Percentiles rank a stretch among this genome's conserved stretches.
These are phyloP conservation scores for Lachancea fermentati DNA, from an alignment of 805 yeast species.

Conservation along the genomic window DNA sequence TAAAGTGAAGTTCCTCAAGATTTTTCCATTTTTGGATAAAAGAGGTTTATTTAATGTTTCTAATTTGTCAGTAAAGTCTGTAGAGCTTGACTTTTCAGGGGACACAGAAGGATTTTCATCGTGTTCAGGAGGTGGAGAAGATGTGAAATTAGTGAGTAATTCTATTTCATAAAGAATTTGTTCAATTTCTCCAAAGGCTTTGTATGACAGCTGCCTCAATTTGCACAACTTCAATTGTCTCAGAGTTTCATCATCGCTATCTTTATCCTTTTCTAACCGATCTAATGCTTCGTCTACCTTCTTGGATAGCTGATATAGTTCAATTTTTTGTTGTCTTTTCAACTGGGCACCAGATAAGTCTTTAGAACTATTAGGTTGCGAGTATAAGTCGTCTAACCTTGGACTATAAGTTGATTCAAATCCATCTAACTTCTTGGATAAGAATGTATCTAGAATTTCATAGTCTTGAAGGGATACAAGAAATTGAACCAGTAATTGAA, in stretches of 20 bases:
- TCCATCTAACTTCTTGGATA: conserved; percentile 36
- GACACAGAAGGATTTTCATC: conserved; percentile 8
- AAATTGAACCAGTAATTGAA: conserved; percentile 41
- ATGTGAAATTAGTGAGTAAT: conserved; percentile 43
- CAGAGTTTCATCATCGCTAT: conserved; percentile 57
- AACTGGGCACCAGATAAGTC: conserved; percentile 25
- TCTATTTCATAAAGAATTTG: conserved; percentile 59
- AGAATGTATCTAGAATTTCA: conserved; percentile 36
- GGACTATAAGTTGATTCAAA: conserved; percentile 40
- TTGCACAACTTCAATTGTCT: conserved; percentile 53
- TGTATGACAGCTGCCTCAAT: conserved; percentile 45
- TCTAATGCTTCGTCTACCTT: conserved; percentile 42
- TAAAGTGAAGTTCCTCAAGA: conserved; percentile 78
- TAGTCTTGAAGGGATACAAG: conserved; percentile 42
- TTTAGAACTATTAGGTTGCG: conserved; percentile 13
- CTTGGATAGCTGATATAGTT: conserved; percentile 56
- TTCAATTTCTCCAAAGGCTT: conserved; percentile 53
- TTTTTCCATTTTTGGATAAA: conserved; percentile 67
- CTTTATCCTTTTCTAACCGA: conserved; percentile 35
- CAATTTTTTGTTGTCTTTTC: conserved; percentile 69
- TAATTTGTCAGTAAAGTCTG: conserved; percentile 58
- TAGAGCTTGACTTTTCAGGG: conserved; percentile 28
- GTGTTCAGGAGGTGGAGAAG: conserved; percentile 17
- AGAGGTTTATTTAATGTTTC: conserved; percentile 50
- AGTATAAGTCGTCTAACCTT: conserved; percentile 28